Conservation (phyloP, 2,329 filamentous ascomycete species). For the Fusarium sp. region DNA sequence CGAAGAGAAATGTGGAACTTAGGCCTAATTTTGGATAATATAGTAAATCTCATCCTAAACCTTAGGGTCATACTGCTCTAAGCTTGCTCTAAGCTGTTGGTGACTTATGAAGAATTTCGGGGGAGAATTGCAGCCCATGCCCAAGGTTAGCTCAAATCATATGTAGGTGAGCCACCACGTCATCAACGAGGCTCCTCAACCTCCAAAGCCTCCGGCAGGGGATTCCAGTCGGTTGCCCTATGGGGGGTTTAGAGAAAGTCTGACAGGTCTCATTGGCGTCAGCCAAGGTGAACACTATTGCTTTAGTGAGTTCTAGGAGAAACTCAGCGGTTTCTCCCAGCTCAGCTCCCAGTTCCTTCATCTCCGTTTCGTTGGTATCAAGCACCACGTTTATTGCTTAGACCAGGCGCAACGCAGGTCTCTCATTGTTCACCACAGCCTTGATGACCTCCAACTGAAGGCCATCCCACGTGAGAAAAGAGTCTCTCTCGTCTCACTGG, state of each 20-base stretch:
- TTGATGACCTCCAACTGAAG: too few relatives aligned
- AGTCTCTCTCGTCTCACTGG: too few relatives aligned
- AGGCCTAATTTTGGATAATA: background rate
- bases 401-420: too few relatives aligned
- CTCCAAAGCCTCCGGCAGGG: accelerated
- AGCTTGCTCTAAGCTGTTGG: background rate
- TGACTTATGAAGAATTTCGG: too few relatives aligned
- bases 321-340: too few relatives aligned
- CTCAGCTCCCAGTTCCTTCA: background rate
- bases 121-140: background rate
- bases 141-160: background rate
- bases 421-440: too few relatives aligned
- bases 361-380: too few relatives aligned
- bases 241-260: background rate
- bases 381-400: too few relatives aligned
- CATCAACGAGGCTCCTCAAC: background rate
- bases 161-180: background rate
- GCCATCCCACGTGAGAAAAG: too few relatives aligned
- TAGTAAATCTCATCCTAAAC: background rate
- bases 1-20: background rate
- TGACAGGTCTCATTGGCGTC: background rate
- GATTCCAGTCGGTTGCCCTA: background rate
- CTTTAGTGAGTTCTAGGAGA: too few relatives aligned
- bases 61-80: background rate
- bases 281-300: background rate